These are phyloP conservation scores for Candida palmyrensis DNA, from an alignment of 805 yeast species.

Conservation along the genomic window DNA sequence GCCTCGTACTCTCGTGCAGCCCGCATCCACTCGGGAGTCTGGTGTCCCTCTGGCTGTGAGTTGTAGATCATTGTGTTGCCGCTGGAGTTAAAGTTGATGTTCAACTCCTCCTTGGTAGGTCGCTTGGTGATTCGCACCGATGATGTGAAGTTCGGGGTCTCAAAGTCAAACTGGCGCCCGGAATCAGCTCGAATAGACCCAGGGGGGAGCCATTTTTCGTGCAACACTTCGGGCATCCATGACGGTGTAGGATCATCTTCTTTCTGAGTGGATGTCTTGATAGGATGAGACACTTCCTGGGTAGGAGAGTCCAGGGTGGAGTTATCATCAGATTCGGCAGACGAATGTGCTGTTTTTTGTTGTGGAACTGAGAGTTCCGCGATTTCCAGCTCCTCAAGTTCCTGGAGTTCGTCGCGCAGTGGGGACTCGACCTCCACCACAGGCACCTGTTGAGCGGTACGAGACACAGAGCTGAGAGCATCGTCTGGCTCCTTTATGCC, in stretches of 20 bases:
- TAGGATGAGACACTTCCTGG: conserved; percentile 10
- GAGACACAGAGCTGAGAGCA: too few relatives aligned
- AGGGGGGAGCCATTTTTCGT: conserved; percentile 26
- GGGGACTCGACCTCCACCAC: too few relatives aligned
- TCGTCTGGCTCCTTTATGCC: conserved; percentile 6
- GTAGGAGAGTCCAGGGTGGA: too few relatives aligned
- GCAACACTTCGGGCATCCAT: conserved; percentile 40
- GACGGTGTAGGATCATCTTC: conserved; percentile 24
- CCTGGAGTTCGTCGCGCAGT: background rate
- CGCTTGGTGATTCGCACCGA: conserved; percentile 19
- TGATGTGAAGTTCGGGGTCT: conserved; percentile 10
- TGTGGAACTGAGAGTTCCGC: too few relatives aligned
- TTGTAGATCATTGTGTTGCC: conserved; percentile 31
- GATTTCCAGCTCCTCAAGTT: background rate
- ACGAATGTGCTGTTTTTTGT: too few relatives aligned
- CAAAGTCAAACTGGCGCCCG: background rate
- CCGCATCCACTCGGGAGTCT: conserved; percentile 33
- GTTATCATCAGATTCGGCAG: too few relatives aligned
- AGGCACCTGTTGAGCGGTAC: too few relatives aligned
- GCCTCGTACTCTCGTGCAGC: conserved; percentile 23
- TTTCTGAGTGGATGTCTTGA: conserved; percentile 22
- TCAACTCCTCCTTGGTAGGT: conserved; percentile 8
- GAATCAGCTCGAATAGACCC: background rate
- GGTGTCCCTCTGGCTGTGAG: conserved; percentile 10
- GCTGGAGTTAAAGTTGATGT: conserved; percentile 14